Base-by-base conservation (phyloP, 805 yeast species). In the Clavispora santaluciae region DNA sequence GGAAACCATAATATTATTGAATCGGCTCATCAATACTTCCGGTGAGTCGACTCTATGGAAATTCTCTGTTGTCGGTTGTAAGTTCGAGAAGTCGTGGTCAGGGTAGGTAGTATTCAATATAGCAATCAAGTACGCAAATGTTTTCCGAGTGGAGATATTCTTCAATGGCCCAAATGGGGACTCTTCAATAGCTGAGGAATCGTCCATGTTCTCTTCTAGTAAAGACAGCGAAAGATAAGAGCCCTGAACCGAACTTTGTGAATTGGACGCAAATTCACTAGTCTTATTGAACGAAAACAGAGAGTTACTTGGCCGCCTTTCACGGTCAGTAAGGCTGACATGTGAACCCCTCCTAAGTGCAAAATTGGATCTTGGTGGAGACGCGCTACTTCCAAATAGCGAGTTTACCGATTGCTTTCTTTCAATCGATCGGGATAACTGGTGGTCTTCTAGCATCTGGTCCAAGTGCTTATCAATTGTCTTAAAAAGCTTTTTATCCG, bases 161-260 rank as follows among this genome's bases (percentile, higher is more conserved):
- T 83, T 85, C 24, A 93, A 71, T 0, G 97, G 95, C 0, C 99
- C 99, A 66, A 93, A 93, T 1, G 98, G 98, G 2, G 88, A 61
- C 35, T 63, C 72, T 33, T 71, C 73, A 35, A 70, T 60, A 24
- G 51, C 46, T 29, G 16, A 36, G 17, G 44, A 46, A 12, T 24
- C 38, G n/a, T 43, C 48, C 21, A n/a, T 28, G 7, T 15, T 21
- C n/a, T 40, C 46, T 20, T 47, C 49, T 23, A 44, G 36, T 7
- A 44, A 25, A 4, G 53, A 44, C 37, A 42, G 46, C 11, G 42
- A 36, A 9, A 50, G 24, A 23, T 37, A 42, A 15, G 51, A 48
- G 23, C 38, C 26, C 15, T 35, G 37, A 1, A 18, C 40, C 9
- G 35, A 11, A 21, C 36, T 25, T 26, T 31, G 41, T 9, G 33